phyloP scores from a whole-genome alignment of 768 basidiomycete genomes.

The Mycena capillaripes region DNA sequence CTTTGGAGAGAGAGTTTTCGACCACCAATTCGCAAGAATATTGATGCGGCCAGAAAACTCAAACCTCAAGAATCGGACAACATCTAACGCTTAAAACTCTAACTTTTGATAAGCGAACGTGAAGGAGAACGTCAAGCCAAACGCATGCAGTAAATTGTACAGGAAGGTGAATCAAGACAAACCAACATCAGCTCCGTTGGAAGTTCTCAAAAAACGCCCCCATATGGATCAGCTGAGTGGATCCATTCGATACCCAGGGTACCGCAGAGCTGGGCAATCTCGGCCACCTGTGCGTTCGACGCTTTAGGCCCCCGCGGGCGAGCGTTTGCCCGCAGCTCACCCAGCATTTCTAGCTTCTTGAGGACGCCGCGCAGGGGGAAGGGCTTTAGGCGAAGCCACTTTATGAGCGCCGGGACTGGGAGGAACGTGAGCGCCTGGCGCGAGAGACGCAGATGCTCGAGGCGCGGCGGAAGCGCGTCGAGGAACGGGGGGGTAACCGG shows the following conservation, averaged over 20 bases:
- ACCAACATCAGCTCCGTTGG: neutral
- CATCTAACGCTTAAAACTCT: too few relatives aligned
- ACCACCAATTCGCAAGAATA: too few relatives aligned
- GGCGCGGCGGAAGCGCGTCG: conserved; percentile 14
- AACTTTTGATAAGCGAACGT: too few relatives aligned
- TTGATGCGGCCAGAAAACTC: too few relatives aligned
- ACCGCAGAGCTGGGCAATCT: conserved; percentile 24
- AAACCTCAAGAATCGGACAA: too few relatives aligned
- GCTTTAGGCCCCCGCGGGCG: neutral
- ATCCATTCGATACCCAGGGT: conserved; percentile 22
- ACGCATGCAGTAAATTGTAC: too few relatives aligned
- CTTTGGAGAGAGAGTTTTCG: too few relatives aligned
- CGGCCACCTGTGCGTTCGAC: conserved; percentile 8
- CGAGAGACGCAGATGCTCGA: conserved; percentile 29
- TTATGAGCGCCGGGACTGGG: neutral
- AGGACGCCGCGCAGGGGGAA: conserved; percentile 26
- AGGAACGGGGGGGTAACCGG: conserved; percentile 22
- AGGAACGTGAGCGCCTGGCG: neutral
- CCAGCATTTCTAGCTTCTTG: conserved; percentile 27
- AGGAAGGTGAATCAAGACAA: neutral
- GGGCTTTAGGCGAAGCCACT: conserved; percentile 9
- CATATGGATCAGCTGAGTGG: neutral
- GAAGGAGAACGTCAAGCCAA: too few relatives aligned
- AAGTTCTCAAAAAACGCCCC: neutral
- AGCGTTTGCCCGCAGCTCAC: conserved; percentile 3